Evolutionary conservation across 306 rosid genomes (phyloP).

Genomic region (Phaseolus lunatus): DNA sequence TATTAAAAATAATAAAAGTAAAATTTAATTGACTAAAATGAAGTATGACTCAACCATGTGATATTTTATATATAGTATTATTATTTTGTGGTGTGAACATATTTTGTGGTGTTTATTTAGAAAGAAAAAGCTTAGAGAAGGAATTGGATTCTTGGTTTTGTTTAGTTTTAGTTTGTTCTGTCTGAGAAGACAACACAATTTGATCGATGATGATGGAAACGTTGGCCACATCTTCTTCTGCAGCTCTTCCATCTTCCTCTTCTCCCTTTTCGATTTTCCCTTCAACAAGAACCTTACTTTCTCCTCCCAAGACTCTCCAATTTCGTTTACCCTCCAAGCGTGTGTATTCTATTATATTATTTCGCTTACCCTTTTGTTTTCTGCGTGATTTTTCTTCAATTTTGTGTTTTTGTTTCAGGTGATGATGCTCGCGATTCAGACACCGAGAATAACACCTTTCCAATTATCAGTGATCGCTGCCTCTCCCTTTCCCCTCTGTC

Average conservation of each 20-base stretch:
- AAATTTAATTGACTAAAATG: too few relatives aligned
- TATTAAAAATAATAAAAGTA: not conserved
- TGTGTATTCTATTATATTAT: slow-evolving; percentile 47
- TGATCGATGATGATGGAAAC: slow-evolving; percentile 66
- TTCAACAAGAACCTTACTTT: slow-evolving; percentile 38
- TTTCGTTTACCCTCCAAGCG: slow-evolving; percentile 70
- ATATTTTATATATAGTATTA: not conserved
- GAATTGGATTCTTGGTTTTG: not conserved
- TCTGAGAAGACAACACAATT: not conserved
- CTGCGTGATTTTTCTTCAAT: not conserved
- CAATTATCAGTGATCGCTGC: slow-evolving; percentile 62
- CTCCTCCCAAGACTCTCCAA: slow-evolving; percentile 49
- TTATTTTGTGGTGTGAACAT: not conserved
- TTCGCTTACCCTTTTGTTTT: not conserved
- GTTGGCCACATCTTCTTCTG: slow-evolving; percentile 56
- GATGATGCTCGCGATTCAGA: slow-evolving; percentile 61
- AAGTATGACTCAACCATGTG: not conserved
- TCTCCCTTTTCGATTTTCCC: slow-evolving; percentile 56
- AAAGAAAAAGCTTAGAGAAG: not conserved
- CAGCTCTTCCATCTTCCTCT: slow-evolving; percentile 56
- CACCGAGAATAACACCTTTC: slow-evolving; percentile 48
- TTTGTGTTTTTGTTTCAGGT: slow-evolving; percentile 51
- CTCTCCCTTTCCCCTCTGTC: slow-evolving; percentile 86
- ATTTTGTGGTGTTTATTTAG: not conserved
- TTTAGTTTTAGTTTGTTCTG: not conserved